Evolutionary conservation across 495 filamentous ascomycete genomes (phyloP).

Genomic region (Monascus purpureus): DNA sequence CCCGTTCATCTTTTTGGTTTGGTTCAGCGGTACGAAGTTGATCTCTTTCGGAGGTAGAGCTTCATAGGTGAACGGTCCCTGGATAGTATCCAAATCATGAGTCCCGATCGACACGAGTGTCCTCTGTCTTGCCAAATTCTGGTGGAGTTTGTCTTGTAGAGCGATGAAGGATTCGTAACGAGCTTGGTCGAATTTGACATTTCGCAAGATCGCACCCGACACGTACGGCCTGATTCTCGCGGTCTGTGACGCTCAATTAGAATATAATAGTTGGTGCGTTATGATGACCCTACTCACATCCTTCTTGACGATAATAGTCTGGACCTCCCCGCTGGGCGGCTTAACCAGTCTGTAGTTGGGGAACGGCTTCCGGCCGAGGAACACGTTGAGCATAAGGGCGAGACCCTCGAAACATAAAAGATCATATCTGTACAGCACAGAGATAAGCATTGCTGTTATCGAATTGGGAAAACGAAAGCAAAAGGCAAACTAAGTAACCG

Average conservation of each 20-base stretch:
- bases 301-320: slow-evolving; percentile 65
- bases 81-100: slow-evolving; percentile 85
- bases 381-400: slow-evolving; percentile 88
- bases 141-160: slow-evolving; percentile 94
- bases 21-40: slow-evolving; percentile 80
- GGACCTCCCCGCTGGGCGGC: slow-evolving; percentile 56
- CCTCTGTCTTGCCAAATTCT: slow-evolving; percentile 85
- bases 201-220: slow-evolving; percentile 73
- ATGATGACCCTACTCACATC: slow-evolving; percentile 32
- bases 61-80: slow-evolving; percentile 95
- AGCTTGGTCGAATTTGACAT: slow-evolving; percentile 79
- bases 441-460: too few relatives aligned
- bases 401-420: slow-evolving; percentile 98
- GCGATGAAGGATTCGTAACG: slow-evolving; percentile 95
- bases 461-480: too few relatives aligned
- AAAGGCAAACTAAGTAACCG: too few relatives aligned
- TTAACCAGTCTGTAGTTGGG: slow-evolving; percentile 66
- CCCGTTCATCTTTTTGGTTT: slow-evolving; percentile 73
- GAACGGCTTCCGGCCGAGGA: slow-evolving; percentile 55
- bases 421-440: slow-evolving; percentile 85
- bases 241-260: slow-evolving; percentile 34
- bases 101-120: slow-evolving; percentile 94
- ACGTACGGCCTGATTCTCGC: slow-evolving; percentile 71
- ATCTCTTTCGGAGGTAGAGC: slow-evolving; percentile 86
- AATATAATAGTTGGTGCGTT: neutral